Conservation (phyloP, 2,329 filamentous ascomycete species). For the Geoglossum cookeanum region DNA sequence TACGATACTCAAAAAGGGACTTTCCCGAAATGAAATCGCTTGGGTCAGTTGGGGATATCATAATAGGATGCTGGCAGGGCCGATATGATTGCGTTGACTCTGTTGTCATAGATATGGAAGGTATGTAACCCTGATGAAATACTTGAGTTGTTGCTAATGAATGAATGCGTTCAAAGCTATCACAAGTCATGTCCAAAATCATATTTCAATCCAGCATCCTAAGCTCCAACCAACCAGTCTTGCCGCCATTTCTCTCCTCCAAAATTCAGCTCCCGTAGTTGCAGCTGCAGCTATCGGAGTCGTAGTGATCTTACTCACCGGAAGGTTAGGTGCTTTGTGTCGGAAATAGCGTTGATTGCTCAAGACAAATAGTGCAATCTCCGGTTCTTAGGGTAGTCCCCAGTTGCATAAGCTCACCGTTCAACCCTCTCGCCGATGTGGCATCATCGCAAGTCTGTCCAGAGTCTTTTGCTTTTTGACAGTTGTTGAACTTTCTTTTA, state of each 20-base stretch:
- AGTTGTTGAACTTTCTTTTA: neutral
- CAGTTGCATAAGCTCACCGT: neutral
- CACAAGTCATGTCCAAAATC: neutral
- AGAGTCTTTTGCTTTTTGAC: neutral
- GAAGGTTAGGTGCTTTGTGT: neutral
- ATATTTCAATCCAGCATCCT: neutral
- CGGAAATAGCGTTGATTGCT: neutral
- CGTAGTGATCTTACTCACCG: neutral
- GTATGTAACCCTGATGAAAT: neutral
- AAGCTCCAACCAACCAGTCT: neutral
- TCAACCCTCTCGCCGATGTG: neutral
- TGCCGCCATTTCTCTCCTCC: neutral
- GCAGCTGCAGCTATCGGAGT: neutral
- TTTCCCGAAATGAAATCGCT: conserved; percentile 3
- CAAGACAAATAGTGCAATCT: neutral
- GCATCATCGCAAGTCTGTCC: neutral
- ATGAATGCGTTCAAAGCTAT: neutral
- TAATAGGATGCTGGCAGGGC: neutral
- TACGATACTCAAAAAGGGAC: conserved; percentile 3
- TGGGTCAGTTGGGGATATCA: neutral
- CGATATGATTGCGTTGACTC: neutral
- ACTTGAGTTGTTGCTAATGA: neutral
- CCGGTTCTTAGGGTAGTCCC: neutral
- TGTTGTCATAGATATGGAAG: neutral
- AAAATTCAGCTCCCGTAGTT: neutral